These are phyloP conservation scores for Alternaria metachromatica DNA, from an alignment of 2,329 filamentous ascomycete species.

Conservation along the genomic window DNA sequence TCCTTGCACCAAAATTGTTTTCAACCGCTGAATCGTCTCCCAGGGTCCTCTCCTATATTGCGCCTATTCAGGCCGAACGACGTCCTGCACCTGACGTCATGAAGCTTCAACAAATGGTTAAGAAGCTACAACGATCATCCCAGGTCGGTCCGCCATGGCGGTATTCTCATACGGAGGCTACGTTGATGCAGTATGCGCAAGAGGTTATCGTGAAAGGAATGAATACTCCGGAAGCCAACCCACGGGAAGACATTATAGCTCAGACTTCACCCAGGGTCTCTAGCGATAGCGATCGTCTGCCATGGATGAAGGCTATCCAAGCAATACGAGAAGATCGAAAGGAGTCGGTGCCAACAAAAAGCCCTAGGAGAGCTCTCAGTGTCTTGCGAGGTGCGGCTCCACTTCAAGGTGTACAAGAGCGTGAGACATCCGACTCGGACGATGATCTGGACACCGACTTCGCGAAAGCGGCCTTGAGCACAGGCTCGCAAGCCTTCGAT, in stretches of 20 bases:
- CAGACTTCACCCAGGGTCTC: not conserved
- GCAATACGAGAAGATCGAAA: slow-evolving; percentile 6
- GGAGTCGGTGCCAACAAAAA: not conserved
- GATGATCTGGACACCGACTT: slow-evolving; percentile 36
- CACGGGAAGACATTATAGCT: not conserved
- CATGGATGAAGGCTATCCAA: slow-evolving; percentile 17
- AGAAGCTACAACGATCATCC: slow-evolving; percentile 18
- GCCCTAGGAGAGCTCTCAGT: not conserved
- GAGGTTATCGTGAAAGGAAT: slow-evolving; percentile 15
- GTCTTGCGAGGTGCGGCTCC: not conserved
- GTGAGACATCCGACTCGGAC: slow-evolving; percentile 20
- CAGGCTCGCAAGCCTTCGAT: slow-evolving; percentile 32
- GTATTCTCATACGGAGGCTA: slow-evolving; percentile 16
- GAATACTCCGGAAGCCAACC: not conserved
- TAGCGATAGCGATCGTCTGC: not conserved
- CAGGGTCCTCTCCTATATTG: slow-evolving; percentile 8
- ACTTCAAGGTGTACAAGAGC: not conserved
- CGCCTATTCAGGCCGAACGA: slow-evolving; percentile 6
- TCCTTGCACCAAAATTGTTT: not conserved
- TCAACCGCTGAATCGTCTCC: slow-evolving; percentile 1
- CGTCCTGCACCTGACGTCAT: slow-evolving; percentile 5
- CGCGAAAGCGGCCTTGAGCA: slow-evolving; percentile 32
- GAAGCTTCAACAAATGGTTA: slow-evolving; percentile 13
- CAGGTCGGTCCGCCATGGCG: slow-evolving; percentile 6
- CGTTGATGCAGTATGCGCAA: slow-evolving; percentile 17